Evolutionary conservation across 305 asterid genomes (phyloP).

Genomic region (Solanum hybrid): DNA sequence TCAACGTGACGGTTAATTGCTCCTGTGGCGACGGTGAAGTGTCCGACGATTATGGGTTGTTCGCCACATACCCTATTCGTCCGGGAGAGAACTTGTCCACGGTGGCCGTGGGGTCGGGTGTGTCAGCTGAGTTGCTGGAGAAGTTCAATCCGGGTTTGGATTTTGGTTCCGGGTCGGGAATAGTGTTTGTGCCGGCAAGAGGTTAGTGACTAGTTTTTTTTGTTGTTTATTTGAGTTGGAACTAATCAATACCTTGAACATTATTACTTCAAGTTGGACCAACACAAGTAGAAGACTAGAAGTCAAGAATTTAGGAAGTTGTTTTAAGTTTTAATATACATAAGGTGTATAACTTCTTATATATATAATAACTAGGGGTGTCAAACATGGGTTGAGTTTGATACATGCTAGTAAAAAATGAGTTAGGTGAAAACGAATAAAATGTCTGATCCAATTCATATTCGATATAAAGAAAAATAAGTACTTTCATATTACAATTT

Average conservation of each 20-base stretch:
- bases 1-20: slow-evolving; percentile 69
- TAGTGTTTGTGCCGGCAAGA: slow-evolving; percentile 60
- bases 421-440: not conserved
- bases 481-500: not conserved
- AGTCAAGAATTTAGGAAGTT: not conserved
- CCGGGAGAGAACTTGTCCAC: slow-evolving; percentile 33
- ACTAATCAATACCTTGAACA: not conserved
- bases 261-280: not conserved
- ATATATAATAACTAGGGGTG: not conserved
- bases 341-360: not conserved
- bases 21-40: slow-evolving; percentile 54
- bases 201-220: slow-evolving; percentile 23
- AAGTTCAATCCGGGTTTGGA: slow-evolving; percentile 34
- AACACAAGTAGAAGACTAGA: not conserved
- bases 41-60: slow-evolving; percentile 53
- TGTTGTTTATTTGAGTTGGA: not conserved
- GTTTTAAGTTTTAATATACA: not conserved
- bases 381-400: not conserved
- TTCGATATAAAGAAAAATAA: not conserved
- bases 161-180: slow-evolving; percentile 41
- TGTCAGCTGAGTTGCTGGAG: slow-evolving; percentile 32
- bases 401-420: not conserved
- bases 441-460: not conserved
- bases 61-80: slow-evolving; percentile 43
- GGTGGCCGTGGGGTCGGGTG: slow-evolving; percentile 29